Base-by-base conservation (phyloP, 176 grass and related monocot genomes). In the Eragrostis curvula region DNA sequence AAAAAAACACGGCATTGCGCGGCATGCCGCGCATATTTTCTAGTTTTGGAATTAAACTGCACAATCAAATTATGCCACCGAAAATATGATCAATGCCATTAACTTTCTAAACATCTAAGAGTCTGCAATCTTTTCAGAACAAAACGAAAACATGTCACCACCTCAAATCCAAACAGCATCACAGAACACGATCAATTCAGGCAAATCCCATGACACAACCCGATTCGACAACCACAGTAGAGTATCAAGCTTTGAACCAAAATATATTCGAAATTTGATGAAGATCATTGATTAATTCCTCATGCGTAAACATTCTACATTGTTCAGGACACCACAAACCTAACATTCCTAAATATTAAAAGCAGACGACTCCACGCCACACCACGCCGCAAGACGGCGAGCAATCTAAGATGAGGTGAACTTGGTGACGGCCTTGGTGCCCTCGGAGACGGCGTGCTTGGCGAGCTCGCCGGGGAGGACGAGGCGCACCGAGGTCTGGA, bases 401-500 rank as follows among this genome's bases (percentile, higher is more conserved):
- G 6, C 32, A n/a, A 2, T 12, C 72, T 84, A 84, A 76, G 81
- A 42, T 1, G 70, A 74, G 12, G 39, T 58, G 39, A 42, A 81
- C 5, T 65, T 92, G 50, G 83, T 92, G 32, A 88, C 79, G n/a
- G 79, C 86, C 75, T 89, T 87, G 48, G 84, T 89, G 58, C 84
- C 87, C 76, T 87, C 87, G 1, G 84, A 81, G 56, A 92, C 75
- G 18, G 79, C 90, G 40, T 92, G 90, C 68, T 88, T 92, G 44
- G 90, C 68, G 36, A 92, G 86, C 68, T 88, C 86, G 12, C 80
- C 80, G 3, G 87, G 70, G 28, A 92, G 90, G 13, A 86, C 79
- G 8, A 86, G 80, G n/a, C 70, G 69, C 0, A 84, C 83, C 0
- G 83, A 84, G 14, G 87, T 87, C 49, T 87, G 87, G 63, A 89